Conservation (phyloP, 2,329 filamentous ascomycete genomes). For the Aureobasidium subglaciale region DNA sequence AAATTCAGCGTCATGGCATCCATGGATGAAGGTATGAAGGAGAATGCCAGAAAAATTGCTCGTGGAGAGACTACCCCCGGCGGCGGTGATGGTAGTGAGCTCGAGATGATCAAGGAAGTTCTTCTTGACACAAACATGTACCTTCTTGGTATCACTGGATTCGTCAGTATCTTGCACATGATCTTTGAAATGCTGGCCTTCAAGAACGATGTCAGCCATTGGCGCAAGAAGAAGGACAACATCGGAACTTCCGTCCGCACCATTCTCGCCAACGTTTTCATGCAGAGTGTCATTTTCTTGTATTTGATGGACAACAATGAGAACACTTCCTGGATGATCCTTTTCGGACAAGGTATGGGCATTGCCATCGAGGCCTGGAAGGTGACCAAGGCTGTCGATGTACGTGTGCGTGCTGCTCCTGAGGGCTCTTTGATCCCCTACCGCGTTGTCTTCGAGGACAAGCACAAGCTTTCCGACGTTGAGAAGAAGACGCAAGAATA, state of each 20-base stretch:
- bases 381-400: conserved; percentile 88
- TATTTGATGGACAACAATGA: conserved; percentile 97
- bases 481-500: conserved; percentile 99
- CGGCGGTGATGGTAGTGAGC: conserved; percentile 82
- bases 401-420: conserved; percentile 64
- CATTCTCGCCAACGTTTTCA: conserved; percentile 94
- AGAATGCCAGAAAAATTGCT: conserved; percentile 70
- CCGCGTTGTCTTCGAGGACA: conserved; percentile 82
- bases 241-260: conserved; percentile 93
- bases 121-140: conserved; percentile 91
- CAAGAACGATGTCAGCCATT: conserved; percentile 94
- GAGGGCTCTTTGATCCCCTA: conserved; percentile 70
- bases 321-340: conserved; percentile 98
- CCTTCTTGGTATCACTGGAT: conserved; percentile 72
- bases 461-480: conserved; percentile 88
- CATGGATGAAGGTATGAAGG: conserved; percentile 81
- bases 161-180: conserved; percentile 86
- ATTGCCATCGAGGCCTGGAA: conserved; percentile 83
- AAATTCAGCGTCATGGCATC: conserved; percentile 81
- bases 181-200: conserved; percentile 94
- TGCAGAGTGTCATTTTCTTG: conserved; percentile 92
- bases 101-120: conserved; percentile 96
- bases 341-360: conserved; percentile 84
- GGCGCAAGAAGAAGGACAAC: conserved; percentile 99
- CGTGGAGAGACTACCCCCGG: conserved; percentile 63